A percentile compares a stretch with the other conserved stretches of the same genome.
Evolutionary conservation across 192 early-diverging fungal species (phyloP).

Genomic region (Chytriomyces hyalinus): DNA sequence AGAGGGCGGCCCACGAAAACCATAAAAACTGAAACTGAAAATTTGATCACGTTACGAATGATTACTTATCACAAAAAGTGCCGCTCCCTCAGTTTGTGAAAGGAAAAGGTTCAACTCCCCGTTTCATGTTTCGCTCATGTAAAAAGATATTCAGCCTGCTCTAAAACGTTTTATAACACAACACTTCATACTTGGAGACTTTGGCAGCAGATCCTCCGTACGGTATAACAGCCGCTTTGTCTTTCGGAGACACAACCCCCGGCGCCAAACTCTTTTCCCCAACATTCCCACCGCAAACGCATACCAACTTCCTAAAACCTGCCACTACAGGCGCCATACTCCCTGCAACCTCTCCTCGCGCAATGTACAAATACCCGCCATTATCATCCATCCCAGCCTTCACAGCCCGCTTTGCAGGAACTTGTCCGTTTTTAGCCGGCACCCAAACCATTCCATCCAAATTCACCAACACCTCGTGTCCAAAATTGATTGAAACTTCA

Average conservation of each 20-base stretch:
- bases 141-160: neutral
- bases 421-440: neutral
- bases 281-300: neutral
- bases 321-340: neutral
- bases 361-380: constrained; percentile 11
- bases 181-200: neutral
- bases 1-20: too few relatives aligned
- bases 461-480: constrained; percentile 16
- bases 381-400: constrained; percentile 23
- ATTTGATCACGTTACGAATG: too few relatives aligned
- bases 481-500: constrained; percentile 18
- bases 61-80: too few relatives aligned
- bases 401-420: constrained; percentile 4
- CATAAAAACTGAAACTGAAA: too few relatives aligned
- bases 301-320: neutral
- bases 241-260: neutral
- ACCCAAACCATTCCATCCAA: constrained; percentile 23
- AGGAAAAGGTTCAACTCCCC: too few relatives aligned
- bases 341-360: neutral
- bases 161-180: neutral
- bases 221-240: neutral
- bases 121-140: too few relatives aligned
- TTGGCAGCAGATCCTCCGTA: neutral
- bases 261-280: neutral
- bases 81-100: too few relatives aligned